Evolutionary conservation across 257 asterid genomes (phyloP).

Genomic region (Fraxinus americana): DNA sequence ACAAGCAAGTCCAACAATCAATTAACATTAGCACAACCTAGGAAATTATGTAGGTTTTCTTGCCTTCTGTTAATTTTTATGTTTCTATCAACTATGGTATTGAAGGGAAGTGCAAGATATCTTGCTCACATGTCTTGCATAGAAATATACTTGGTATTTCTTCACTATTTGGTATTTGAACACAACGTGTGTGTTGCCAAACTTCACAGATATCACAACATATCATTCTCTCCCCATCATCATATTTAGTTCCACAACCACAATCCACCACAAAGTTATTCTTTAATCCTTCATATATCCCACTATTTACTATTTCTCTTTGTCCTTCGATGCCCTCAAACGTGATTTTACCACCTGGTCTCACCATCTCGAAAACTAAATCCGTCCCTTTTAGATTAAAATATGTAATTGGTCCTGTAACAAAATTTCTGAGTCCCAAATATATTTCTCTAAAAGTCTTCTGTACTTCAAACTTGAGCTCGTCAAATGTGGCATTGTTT

Average conservation of each 20-base stretch:
- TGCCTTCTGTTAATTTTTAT: not conserved
- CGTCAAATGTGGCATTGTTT: constrained; percentile 50
- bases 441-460: constrained; percentile 60
- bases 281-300: constrained; percentile 29
- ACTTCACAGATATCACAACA: constrained; percentile 86
- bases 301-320: constrained; percentile 18
- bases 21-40: not conserved
- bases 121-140: constrained; percentile 75
- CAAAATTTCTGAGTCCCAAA: constrained; percentile 49
- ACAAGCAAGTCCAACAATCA: not conserved
- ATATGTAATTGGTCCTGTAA: constrained; percentile 34
- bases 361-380: constrained; percentile 51
- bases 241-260: constrained; percentile 67
- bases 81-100: constrained; percentile 35
- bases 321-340: constrained; percentile 47
- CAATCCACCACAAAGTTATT: constrained; percentile 56
- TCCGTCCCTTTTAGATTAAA: constrained; percentile 47
- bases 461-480: constrained; percentile 61
- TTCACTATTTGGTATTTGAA: constrained; percentile 54
- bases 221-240: constrained; percentile 91
- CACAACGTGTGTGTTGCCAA: constrained; percentile 85
- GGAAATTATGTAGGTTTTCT: not conserved
- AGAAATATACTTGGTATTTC: constrained; percentile 64
- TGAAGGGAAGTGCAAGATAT: constrained; percentile 58
- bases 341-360: constrained; percentile 48